phyloP scores from a whole-genome alignment of 805 yeast species.

The Torulaspora gathmanii region DNA sequence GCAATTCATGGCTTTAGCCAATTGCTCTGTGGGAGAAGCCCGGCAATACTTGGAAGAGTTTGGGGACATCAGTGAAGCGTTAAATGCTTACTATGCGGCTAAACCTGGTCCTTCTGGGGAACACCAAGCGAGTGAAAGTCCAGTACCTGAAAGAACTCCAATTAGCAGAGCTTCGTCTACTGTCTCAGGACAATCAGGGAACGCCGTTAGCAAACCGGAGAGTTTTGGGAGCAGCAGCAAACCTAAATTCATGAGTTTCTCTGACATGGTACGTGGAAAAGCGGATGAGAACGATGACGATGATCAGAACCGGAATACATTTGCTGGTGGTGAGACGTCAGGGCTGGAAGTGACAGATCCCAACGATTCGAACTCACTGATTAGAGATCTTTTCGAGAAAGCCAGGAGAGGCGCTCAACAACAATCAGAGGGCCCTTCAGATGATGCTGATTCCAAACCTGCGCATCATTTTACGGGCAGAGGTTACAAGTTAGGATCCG shows the following conservation, averaged over 20 bases:
- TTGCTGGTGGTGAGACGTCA: slow-evolving; percentile 67
- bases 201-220: slow-evolving; percentile 1
- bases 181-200: slow-evolving; percentile 5
- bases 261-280: slow-evolving; percentile 37
- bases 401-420: slow-evolving; percentile 61
- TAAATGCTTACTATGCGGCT: slow-evolving; percentile 29
- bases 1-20: slow-evolving; percentile 39
- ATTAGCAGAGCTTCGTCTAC: slow-evolving; percentile 12
- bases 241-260: slow-evolving; percentile 39
- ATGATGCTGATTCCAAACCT: slow-evolving; percentile 14
- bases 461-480: slow-evolving; percentile 38
- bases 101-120: slow-evolving; percentile 10
- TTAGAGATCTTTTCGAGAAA: slow-evolving; percentile 57
- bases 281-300: slow-evolving; percentile 42
- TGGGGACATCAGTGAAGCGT: slow-evolving; percentile 29
- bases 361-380: slow-evolving; percentile 41
- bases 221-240: slow-evolving; percentile 6
- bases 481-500: slow-evolving; percentile 42
- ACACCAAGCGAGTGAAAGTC: slow-evolving; percentile 5
- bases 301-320: slow-evolving; percentile 58
- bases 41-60: slow-evolving; percentile 35
- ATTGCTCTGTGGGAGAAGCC: slow-evolving; percentile 38
- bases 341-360: slow-evolving; percentile 80
- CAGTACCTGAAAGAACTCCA: slow-evolving; percentile 3
- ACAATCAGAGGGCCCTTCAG: slow-evolving; percentile 32